These are phyloP conservation scores for Oryza glaberrima DNA, from an alignment of 176 grass and related monocot genomes.

Conservation along the genomic window DNA sequence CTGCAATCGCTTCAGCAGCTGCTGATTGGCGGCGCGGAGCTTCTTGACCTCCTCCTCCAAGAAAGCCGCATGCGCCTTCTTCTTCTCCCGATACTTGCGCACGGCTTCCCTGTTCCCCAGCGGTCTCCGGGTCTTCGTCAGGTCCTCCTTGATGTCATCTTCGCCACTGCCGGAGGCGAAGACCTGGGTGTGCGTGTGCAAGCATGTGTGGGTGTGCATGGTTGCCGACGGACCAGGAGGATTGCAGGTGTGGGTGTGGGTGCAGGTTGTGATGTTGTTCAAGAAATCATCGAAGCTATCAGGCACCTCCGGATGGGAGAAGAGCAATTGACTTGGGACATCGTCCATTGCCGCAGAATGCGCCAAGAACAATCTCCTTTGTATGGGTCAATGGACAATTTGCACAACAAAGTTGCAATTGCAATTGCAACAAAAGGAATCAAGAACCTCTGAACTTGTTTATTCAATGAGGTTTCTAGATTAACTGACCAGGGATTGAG, in stretches of 20 bases:
- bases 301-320: slow-evolving; percentile 59
- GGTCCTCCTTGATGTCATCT: slow-evolving; percentile 47
- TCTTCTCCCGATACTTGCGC: slow-evolving; percentile 97
- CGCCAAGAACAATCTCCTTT: slow-evolving; percentile 28
- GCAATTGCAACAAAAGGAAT: background rate
- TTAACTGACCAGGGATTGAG: background rate
- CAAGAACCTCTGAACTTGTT: background rate
- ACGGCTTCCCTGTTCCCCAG: slow-evolving; percentile 84
- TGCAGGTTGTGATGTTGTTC: slow-evolving; percentile 58
- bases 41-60: slow-evolving; percentile 86
- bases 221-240: slow-evolving; percentile 56
- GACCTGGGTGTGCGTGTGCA: slow-evolving; percentile 83
- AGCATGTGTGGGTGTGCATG: slow-evolving; percentile 78
- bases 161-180: slow-evolving; percentile 38
- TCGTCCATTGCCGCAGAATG: slow-evolving; percentile 58
- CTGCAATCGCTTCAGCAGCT: slow-evolving; percentile 66
- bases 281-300: slow-evolving; percentile 71
- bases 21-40: slow-evolving; percentile 71
- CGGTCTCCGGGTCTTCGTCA: slow-evolving; percentile 38
- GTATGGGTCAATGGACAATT: slow-evolving; percentile 24
- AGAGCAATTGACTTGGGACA: slow-evolving; percentile 62
- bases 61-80: slow-evolving; percentile 86
- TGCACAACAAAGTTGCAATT: slow-evolving; percentile 25
- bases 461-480: background rate
- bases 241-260: slow-evolving; percentile 90